Evolutionary conservation across 2,329 filamentous ascomycete genomes (phyloP).

Genomic region (Fusarium vanettenii): DNA sequence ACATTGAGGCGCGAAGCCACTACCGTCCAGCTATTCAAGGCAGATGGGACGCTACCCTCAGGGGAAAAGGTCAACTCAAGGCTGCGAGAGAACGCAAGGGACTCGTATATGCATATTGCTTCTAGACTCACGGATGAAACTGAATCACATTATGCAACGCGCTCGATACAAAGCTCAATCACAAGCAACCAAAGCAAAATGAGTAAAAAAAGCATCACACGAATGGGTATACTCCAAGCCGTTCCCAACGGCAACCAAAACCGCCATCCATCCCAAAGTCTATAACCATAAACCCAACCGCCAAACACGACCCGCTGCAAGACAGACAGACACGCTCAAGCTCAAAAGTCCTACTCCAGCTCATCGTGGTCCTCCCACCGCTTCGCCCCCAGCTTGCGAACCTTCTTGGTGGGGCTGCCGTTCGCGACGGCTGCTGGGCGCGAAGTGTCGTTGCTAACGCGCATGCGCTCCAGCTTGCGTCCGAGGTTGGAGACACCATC

Average conservation of each 20-base stretch:
- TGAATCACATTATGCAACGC: background rate
- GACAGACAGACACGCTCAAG: background rate
- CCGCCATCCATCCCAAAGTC: constrained; percentile 25
- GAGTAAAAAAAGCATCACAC: constrained; percentile 37
- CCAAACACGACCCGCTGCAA: constrained; percentile 2
- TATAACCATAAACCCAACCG: constrained; percentile 19
- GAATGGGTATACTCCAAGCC: constrained; percentile 42
- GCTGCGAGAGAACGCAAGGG: background rate
- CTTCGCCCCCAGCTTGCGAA: constrained; percentile 60
- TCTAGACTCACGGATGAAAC: background rate
- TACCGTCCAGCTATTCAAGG: background rate
- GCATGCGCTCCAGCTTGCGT: constrained; percentile 62
- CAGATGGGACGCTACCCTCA: background rate
- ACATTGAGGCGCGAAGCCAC: background rate
- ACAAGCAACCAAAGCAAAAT: constrained; percentile 15
- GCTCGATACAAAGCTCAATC: constrained; percentile 2
- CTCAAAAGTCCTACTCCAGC: constrained; percentile 35
- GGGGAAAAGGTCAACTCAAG: background rate
- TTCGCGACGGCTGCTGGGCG: constrained; percentile 42
- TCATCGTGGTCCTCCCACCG: constrained; percentile 63
- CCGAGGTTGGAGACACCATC: constrained; percentile 54
- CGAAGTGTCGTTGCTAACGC: constrained; percentile 55
- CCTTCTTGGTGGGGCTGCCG: constrained; percentile 66
- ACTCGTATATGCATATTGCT: background rate
- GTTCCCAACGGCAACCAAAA: constrained; percentile 12